phyloP scores from a whole-genome alignment of 768 basidiomycete genomes.

The Boletus subparvulus region DNA sequence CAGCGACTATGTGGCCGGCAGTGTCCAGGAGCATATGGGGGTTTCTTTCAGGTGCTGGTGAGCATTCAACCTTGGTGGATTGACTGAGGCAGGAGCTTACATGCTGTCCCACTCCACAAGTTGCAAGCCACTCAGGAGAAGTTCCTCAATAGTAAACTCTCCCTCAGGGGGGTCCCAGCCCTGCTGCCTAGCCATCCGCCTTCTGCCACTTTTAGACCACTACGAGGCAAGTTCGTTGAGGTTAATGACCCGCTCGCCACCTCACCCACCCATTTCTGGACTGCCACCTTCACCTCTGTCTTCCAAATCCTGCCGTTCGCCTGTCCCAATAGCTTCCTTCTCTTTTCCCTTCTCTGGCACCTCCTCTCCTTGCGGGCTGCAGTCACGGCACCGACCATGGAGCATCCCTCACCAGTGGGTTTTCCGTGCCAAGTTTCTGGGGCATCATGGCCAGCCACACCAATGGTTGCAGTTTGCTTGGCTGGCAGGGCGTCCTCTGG shows the following conservation, averaged over 20 bases:
- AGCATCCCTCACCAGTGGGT: no score
- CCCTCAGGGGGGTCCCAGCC: fast-evolving
- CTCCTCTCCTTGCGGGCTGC: background rate
- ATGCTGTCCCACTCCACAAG: conserved; percentile 1
- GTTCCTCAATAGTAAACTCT: background rate
- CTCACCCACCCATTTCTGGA: background rate
- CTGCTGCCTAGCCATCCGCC: conserved; percentile 5
- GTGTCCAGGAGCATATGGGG: background rate
- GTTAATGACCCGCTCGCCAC: background rate
- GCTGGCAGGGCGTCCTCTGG: no score
- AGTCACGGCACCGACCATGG: no score
- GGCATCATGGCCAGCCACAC: no score
- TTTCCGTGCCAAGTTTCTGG: no score
- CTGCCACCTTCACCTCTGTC: background rate
- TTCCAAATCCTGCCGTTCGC: background rate
- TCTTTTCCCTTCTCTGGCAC: background rate
- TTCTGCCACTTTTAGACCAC: background rate
- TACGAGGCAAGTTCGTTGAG: no score
- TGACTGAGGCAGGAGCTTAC: background rate
- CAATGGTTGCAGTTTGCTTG: no score
- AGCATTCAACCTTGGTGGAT: no score
- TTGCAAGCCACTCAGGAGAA: background rate
- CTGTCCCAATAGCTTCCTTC: background rate
- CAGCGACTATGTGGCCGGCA: background rate
- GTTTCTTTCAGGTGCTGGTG: background rate